Conservation (phyloP, 345 rosid genomes). For the Clausena lansium region DNA sequence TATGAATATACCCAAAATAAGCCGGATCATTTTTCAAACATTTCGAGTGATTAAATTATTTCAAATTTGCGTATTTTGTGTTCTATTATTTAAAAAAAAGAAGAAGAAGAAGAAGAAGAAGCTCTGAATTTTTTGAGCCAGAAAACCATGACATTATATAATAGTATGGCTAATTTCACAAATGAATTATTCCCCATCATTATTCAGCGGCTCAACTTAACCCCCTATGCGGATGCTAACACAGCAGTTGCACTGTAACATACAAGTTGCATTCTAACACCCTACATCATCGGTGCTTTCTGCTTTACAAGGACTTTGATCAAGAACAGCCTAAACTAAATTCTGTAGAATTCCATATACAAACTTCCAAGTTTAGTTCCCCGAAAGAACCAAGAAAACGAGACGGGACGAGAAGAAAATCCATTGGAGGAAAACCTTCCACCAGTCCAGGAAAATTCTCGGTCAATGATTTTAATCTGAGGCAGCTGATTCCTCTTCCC, state of each 20-base stretch:
- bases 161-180: background rate
- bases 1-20: too few relatives aligned
- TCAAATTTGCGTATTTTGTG: too few relatives aligned
- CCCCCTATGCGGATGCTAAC: too few relatives aligned
- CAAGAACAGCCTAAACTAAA: constrained; percentile 25
- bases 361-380: constrained; percentile 36
- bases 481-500: constrained; percentile 25
- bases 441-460: constrained; percentile 27
- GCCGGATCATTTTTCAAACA: too few relatives aligned
- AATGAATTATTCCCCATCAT: background rate
- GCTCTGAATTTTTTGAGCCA: too few relatives aligned
- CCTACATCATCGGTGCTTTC: background rate
- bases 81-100: too few relatives aligned
- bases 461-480: constrained; percentile 35
- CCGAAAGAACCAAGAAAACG: constrained; percentile 32
- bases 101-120: too few relatives aligned
- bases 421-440: constrained; percentile 21
- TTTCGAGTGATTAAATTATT: too few relatives aligned
- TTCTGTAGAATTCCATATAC: constrained; percentile 40
- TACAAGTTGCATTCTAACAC: background rate
- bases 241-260: background rate
- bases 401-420: constrained; percentile 32
- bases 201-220: background rate
- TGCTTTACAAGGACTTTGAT: background rate
- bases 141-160: too few relatives aligned